Evolutionary conservation across 1,139 yeast genomes (phyloP).

Genomic region (Pichia sorboxylosa): DNA sequence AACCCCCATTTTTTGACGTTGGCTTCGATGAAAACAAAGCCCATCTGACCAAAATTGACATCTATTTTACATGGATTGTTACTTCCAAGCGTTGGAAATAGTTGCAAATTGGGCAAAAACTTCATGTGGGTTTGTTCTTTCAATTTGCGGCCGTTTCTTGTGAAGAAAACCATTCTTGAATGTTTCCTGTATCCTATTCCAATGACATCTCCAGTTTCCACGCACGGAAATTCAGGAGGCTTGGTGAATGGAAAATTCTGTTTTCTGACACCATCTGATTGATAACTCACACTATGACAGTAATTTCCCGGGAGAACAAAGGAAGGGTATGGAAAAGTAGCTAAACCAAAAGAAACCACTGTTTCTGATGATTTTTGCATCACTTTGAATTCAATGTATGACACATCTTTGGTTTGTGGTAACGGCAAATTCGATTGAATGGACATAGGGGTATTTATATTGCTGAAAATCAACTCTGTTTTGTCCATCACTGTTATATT

Average conservation of each 20-base stretch:
- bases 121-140: conserved; percentile 55
- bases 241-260: conserved; percentile 37
- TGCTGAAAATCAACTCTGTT: conserved; percentile 66
- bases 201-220: conserved; percentile 50
- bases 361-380: conserved; percentile 47
- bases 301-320: conserved; percentile 49
- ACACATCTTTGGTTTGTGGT: conserved; percentile 70
- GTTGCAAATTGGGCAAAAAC: conserved; percentile 24
- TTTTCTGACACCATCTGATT: conserved; percentile 41
- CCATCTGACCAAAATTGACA: conserved; percentile 47
- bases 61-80: conserved; percentile 41
- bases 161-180: conserved; percentile 54
- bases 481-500: conserved; percentile 32
- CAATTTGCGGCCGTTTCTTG: conserved; percentile 57
- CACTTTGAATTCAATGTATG: conserved; percentile 78
- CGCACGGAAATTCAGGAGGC: conserved; percentile 27
- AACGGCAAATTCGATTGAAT: conserved; percentile 79
- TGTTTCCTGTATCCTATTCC: conserved; percentile 56
- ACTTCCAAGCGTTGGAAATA: conserved; percentile 42
- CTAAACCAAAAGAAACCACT: conserved; percentile 31
- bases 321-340: conserved; percentile 46
- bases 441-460: conserved; percentile 59
- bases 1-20: conserved; percentile 58
- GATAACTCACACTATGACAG: conserved; percentile 36
- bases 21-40: conserved; percentile 47